Percentiles rank a stretch among this genome's conserved stretches.
These are phyloP conservation scores for Tephrocybe sp. DNA, from an alignment of 768 basidiomycete species.

Conservation along the genomic window DNA sequence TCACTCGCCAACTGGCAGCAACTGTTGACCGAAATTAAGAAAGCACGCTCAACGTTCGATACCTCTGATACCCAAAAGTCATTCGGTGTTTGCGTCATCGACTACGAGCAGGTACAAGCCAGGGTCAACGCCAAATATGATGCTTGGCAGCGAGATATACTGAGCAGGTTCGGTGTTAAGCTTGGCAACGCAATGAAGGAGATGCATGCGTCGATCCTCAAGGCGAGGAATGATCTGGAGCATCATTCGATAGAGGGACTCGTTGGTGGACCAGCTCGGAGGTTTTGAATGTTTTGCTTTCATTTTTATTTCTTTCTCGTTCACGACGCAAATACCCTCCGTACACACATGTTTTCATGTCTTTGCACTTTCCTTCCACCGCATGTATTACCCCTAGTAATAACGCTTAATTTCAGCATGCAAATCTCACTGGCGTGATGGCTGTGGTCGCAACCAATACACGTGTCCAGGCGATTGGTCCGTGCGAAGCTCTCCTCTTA, in stretches of 20 bases:
- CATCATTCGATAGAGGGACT: slow-evolving; percentile 94
- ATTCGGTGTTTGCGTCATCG: slow-evolving; percentile 92
- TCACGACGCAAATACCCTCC: slow-evolving; percentile 14
- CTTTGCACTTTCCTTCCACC: slow-evolving; percentile 9
- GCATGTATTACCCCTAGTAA: slow-evolving; percentile 16
- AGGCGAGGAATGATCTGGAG: slow-evolving; percentile 94
- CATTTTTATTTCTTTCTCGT: slow-evolving; percentile 3
- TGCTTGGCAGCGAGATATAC: slow-evolving; percentile 94
- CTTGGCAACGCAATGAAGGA: slow-evolving; percentile 97
- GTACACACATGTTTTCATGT: slow-evolving; percentile 11
- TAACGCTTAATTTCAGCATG: slow-evolving; percentile 8
- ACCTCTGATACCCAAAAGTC: slow-evolving; percentile 90
- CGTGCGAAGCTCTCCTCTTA: slow-evolving; percentile 46
- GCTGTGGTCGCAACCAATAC: too few species aligned
- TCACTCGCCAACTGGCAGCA: slow-evolving; percentile 94
- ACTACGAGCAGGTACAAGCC: slow-evolving; percentile 97
- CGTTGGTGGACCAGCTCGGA: slow-evolving; percentile 52
- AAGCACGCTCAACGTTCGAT: slow-evolving; percentile 94
- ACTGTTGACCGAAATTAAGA: slow-evolving; percentile 94
- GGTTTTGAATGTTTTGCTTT: slow-evolving; percentile 40
- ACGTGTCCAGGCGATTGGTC: too few species aligned
- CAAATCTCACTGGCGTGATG: too few species aligned
- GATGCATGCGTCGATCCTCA: slow-evolving; percentile 90
- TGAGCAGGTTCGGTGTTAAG: slow-evolving; percentile 90
- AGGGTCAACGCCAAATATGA: slow-evolving; percentile 99